Conservation (phyloP, 257 asterid species). For the Sherardia arvensis region DNA sequence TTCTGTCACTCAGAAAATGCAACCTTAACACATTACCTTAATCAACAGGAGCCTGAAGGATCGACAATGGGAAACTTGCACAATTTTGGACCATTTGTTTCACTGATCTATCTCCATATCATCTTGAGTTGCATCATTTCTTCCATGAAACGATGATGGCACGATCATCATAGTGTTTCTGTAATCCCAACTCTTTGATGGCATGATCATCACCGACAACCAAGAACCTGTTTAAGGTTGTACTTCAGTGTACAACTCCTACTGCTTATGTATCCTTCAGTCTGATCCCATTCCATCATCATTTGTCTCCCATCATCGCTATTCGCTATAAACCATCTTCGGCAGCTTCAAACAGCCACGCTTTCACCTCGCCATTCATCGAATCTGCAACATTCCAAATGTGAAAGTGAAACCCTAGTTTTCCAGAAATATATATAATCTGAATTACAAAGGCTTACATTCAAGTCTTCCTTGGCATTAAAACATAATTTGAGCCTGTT, state of each 20-base stretch:
- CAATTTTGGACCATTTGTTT: constrained; percentile 34
- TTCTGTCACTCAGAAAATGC: too few species aligned
- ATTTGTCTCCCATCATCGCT: constrained; percentile 42
- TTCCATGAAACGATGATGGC: too few species aligned
- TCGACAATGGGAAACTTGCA: constrained; percentile 49
- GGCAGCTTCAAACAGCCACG: constrained; percentile 45
- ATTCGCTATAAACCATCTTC: constrained; percentile 59
- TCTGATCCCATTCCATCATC: constrained; percentile 53
- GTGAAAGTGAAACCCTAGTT: background rate
- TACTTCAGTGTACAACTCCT: constrained; percentile 37
- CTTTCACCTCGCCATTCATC: constrained; percentile 60
- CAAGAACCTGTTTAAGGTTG: constrained; percentile 29
- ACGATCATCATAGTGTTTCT: too few species aligned
- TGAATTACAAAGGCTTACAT: constrained; percentile 26
- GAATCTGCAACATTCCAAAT: constrained; percentile 27
- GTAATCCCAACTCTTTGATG: constrained; percentile 71
- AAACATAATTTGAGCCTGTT: constrained; percentile 57
- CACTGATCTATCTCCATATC: constrained; percentile 16
- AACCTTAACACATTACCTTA: constrained; percentile 27
- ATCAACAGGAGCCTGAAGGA: constrained; percentile 38
- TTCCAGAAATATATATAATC: background rate
- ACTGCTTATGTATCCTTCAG: constrained; percentile 39
- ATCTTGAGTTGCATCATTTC: constrained; percentile 12
- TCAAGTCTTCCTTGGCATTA: constrained; percentile 33
- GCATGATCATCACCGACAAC: constrained; percentile 58